Evolutionary conservation across 176 grass and related monocot genomes (phyloP).

Genomic region (Aegilops umbellulata): DNA sequence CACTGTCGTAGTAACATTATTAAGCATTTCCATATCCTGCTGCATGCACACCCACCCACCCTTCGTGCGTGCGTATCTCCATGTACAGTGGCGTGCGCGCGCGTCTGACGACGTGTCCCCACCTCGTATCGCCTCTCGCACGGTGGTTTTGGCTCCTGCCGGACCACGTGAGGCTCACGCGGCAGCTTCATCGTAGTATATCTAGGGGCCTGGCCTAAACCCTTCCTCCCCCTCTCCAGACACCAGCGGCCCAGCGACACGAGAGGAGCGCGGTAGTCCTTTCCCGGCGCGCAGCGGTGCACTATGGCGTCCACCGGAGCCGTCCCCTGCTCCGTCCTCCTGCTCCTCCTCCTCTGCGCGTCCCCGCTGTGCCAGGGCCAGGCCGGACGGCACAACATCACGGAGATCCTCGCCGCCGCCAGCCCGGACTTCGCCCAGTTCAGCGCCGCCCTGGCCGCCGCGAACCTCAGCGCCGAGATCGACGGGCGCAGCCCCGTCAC

Average conservation of each 20-base stretch:
- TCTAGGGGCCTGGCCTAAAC: background rate
- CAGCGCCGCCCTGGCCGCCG: conserved; percentile 40
- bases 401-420: conserved; percentile 37
- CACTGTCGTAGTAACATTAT: background rate
- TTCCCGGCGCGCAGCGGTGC: background rate
- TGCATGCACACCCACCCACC: background rate
- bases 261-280: background rate
- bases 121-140: no score
- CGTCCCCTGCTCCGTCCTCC: background rate
- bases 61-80: no score
- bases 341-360: conserved; percentile 25
- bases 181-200: background rate
- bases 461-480: conserved; percentile 48
- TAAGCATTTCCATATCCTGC: background rate
- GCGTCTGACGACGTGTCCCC: no score
- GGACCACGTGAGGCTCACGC: no score
- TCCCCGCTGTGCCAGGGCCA: background rate
- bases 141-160: no score
- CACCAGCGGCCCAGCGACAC: background rate
- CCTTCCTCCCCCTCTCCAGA: background rate
- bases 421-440: conserved; percentile 46
- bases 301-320: background rate
- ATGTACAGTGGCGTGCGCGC: no score
- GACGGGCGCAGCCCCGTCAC: conserved; percentile 44
- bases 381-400: conserved; percentile 37